A percentile compares a stretch with the other conserved stretches of the same genome.
phyloP scores from a whole-genome alignment of 1,284 basidiomycete species.

The Leccinum insolens region DNA sequence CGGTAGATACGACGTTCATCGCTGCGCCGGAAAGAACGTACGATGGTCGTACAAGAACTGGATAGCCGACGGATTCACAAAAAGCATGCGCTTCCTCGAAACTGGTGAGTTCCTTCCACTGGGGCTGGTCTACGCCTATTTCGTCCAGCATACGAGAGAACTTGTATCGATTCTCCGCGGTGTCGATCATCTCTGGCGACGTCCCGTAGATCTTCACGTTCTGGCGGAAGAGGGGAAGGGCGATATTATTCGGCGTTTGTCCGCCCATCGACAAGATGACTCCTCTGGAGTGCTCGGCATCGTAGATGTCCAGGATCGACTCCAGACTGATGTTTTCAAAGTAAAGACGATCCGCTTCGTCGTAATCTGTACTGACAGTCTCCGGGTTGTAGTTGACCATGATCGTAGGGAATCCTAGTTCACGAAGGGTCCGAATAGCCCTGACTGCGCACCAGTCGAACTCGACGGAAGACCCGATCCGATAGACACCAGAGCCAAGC shows the following conservation, averaged over 20 bases:
- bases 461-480: conserved; percentile 98
- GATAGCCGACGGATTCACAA: conserved; percentile 92
- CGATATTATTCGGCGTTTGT: conserved; percentile 98
- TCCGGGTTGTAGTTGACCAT: conserved; percentile 99
- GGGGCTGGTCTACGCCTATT: conserved; percentile 96
- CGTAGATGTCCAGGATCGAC: conserved; percentile 97
- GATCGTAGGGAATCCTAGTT: conserved; percentile 93
- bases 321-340: conserved; percentile 99
- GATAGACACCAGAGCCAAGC: conserved; percentile 96
- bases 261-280: conserved; percentile 98
- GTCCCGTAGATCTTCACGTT: conserved; percentile 99
- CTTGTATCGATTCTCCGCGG: conserved; percentile 99
- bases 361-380: conserved; percentile 98
- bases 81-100: conserved; percentile 88
- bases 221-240: conserved; percentile 90
- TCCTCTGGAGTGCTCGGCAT: conserved; percentile 86
- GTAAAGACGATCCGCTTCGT: conserved; percentile 97
- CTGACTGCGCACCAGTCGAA: conserved; percentile 99
- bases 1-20: conserved; percentile 98
- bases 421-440: conserved; percentile 93
- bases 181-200: conserved; percentile 99
- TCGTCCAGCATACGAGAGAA: conserved; percentile 98
- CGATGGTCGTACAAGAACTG: conserved; percentile 95
- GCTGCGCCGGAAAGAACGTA: conserved; percentile 98
- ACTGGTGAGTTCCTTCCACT: conserved; percentile 96